phyloP scores from a whole-genome alignment of 768 basidiomycete species.

The Hortiboletus campestris region DNA sequence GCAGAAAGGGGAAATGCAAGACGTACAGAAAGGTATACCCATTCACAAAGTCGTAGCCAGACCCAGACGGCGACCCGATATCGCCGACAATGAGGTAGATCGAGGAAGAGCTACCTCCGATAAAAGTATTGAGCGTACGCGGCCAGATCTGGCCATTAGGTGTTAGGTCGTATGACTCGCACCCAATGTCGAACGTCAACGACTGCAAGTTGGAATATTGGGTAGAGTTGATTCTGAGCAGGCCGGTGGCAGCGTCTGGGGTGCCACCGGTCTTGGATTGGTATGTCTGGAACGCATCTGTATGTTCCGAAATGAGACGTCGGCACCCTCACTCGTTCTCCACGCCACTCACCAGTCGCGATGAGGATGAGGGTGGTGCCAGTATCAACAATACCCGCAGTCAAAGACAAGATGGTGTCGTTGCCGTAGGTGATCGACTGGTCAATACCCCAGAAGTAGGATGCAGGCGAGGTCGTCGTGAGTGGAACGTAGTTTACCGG shows the following conservation, averaged over 20 bases:
- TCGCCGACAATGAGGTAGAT: conserved; percentile 37
- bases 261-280: conserved; percentile 23
- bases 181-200: conserved; percentile 27
- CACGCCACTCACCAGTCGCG: conserved; percentile 17
- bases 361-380: conserved; percentile 30
- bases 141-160: conserved; percentile 47
- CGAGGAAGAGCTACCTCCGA: conserved; percentile 36
- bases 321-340: neutral
- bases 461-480: conserved; percentile 27
- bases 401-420: neutral
- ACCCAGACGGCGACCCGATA: conserved; percentile 6
- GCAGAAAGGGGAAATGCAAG: neutral
- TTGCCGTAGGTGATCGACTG: neutral
- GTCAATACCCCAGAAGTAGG: conserved; percentile 20
- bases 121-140: conserved; percentile 40
- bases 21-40: conserved; percentile 20
- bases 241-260: conserved; percentile 20
- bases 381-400: conserved; percentile 23
- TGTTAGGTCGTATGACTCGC: conserved; percentile 34
- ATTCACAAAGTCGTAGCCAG: conserved; percentile 18
- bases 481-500: conserved; percentile 21
- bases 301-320: neutral
- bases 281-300: conserved; percentile 25
- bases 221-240: conserved; percentile 21
- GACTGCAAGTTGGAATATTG: conserved; percentile 23